These are phyloP conservation scores for Tolypocladium cylindrosporum DNA, from an alignment of 2,329 filamentous ascomycete species.

Conservation along the genomic window DNA sequence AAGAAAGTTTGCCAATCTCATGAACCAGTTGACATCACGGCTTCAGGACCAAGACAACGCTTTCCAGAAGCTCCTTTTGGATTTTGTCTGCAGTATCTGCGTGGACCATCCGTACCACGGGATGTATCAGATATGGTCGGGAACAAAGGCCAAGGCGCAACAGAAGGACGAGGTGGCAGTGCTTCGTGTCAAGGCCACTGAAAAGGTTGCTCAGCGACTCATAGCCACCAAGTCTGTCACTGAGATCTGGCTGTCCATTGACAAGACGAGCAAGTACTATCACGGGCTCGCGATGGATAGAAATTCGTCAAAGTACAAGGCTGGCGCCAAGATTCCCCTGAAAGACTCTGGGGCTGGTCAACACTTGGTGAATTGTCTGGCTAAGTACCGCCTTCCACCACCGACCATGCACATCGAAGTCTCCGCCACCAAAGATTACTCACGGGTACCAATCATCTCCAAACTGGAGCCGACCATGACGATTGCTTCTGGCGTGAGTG, in stretches of 20 bases:
- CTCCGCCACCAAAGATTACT: conserved; percentile 64
- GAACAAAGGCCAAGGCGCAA: conserved; percentile 58
- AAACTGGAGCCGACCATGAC: conserved; percentile 67
- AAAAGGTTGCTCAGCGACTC: conserved; percentile 54
- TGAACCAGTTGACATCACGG: conserved; percentile 95
- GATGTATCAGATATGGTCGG: conserved; percentile 93
- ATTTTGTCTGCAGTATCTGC: conserved; percentile 74
- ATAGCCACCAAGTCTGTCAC: conserved; percentile 38
- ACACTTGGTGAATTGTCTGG: conserved; percentile 52
- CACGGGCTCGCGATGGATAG: conserved; percentile 55
- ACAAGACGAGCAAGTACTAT: conserved; percentile 61
- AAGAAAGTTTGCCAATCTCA: conserved; percentile 81
- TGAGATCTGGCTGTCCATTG: conserved; percentile 59
- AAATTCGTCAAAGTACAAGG: conserved; percentile 56
- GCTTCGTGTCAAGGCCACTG: conserved; percentile 65
- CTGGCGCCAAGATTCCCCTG: conserved; percentile 53
- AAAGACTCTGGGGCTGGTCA: conserved; percentile 54
- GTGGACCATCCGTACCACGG: conserved; percentile 91
- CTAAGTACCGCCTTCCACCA: conserved; percentile 65
- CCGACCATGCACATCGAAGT: conserved; percentile 82
- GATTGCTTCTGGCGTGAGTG: conserved; percentile 83
- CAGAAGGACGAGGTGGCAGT: conserved; percentile 64
- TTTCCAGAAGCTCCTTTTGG: conserved; percentile 70
- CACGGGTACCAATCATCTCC: conserved; percentile 60
- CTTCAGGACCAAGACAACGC: conserved; percentile 58